Base-by-base conservation (phyloP, 176 grass and related monocot genomes). In the Carex cristatella region DNA sequence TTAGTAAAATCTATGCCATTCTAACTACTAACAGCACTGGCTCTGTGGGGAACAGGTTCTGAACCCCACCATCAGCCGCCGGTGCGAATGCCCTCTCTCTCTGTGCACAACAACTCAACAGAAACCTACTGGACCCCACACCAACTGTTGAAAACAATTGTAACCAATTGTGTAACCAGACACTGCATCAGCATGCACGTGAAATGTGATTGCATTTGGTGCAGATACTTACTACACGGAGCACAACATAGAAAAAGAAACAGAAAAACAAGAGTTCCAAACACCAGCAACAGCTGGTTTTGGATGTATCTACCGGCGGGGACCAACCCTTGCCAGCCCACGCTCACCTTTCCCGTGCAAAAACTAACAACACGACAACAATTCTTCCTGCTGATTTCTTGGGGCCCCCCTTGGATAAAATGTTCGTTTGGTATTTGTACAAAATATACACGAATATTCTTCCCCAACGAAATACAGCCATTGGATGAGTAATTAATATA, bases 281-380 rank as follows among this genome's bases (percentile, higher is more conserved):
- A 63, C 16, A 28, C 16, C 8, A 42, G n/a, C 33, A 46, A n/a
- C 58, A 81, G 79, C 61, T 81, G 79, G 79, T 81, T 81, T 81
- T 81, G 59, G 79, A 65, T 65, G 31, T 46, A 64, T 81, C 40
- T 64, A 81, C 35, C 74, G 35, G 40, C 33, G 79, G 79, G 79
- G 74, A 78, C 74, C 74, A 78, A 55, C 28, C 10, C 12, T 56
- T 11, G 23, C 48, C 72, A 55, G 10, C 46, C 23, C 73, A 77
- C 73, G 73, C 73, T 56, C 49, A 16, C 73, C 79, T 42, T 46
- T 46, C 38, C 59, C 79, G 60, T 81, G 58, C 79, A 81, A 81
- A 18, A 46, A 78, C 3, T 15, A 23, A 23, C 10, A 15, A 77
- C 19, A 64, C 79, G 58, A 81, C 79, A 81, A 63, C 44, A 81